Conservation (phyloP, 1,284 basidiomycete genomes). For the Trametes sp. region DNA sequence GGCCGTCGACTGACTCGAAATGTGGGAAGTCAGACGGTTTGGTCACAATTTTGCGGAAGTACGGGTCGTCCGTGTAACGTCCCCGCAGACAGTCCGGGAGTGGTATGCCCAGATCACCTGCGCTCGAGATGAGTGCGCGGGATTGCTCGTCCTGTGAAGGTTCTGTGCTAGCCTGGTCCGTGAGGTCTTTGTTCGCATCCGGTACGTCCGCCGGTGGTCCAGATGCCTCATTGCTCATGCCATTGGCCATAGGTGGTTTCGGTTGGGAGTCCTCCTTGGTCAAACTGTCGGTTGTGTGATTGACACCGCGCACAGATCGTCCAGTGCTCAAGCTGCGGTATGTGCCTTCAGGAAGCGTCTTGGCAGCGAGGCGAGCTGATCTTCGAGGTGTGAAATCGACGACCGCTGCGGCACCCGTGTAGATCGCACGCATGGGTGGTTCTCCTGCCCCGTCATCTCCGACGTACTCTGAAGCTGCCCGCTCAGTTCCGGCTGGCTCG, state of each 20-base stretch:
- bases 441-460: slow-evolving; percentile 15
- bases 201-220: too few species aligned
- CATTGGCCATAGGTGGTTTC: too few species aligned
- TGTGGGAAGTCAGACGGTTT: slow-evolving; percentile 4
- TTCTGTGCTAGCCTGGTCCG: too few species aligned
- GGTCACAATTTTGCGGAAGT: slow-evolving; percentile 15
- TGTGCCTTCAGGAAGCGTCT: not conserved
- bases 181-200: too few species aligned
- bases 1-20: slow-evolving; percentile 2
- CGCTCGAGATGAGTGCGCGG: not conserved
- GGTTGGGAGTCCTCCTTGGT: too few species aligned
- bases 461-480: slow-evolving; percentile 37
- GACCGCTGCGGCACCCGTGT: slow-evolving; percentile 8
- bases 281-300: too few species aligned
- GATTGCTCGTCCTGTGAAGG: too few species aligned
- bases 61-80: slow-evolving; percentile 18
- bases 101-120: slow-evolving; percentile 3
- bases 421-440: not conserved
- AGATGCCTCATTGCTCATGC: too few species aligned
- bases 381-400: not conserved
- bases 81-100: slow-evolving; percentile 6
- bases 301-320: too few species aligned
- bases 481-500: slow-evolving; percentile 36
- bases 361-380: not conserved
- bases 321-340: too few species aligned